Evolutionary conservation across 2,329 filamentous ascomycete genomes (phyloP), one percentile per base, ranked within the genome.

Genomic region (Aspergillus pseudoviridinutans): DNA sequence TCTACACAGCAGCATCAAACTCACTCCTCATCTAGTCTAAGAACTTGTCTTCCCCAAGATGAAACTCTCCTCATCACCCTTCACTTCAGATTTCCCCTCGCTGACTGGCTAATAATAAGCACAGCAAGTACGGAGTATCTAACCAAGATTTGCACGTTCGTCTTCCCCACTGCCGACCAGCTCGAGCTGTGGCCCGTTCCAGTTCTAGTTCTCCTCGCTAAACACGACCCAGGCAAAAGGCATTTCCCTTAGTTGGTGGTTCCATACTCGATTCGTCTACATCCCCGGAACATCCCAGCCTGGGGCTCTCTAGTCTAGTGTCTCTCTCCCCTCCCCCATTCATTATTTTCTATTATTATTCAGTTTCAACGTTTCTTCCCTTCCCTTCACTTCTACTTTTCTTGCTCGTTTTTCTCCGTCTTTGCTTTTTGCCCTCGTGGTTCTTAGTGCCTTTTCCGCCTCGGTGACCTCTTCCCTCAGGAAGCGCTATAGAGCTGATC

Each of bases 191-290:
- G 14, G 12, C 12, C 32, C 12, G 32, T 35, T 35, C 32, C 14
- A 17, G 32, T 3, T 17, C 32, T 38, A 17, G 32, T 17, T 6
- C 14, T 17, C 32, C 32, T 38, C 32, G 32, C 32, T 38, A 38
- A 17, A 38, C 32, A 7, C 5, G 14, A 38, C 14, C 22, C 46
- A 22, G 7, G 25, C 50, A 49, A 24, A 24, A 22, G 54, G 12
- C 22, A 14, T 17, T 54, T 38, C 46, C 29, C 51, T 35, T 52
- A 41, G 14, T 41, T 38, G 14, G 14, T 38, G 32, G 32, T 38
- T 38, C 51, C 41, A 57, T 57, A 55, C 54, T 50, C 47, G 46
- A 47, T 57, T 55, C 51, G 55, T 53, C 35, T 50, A 28, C 51
- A 55, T 54, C 52, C 42, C 50, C 50, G 27, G 20, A 47, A 52